A percentile compares a stretch with the other conserved stretches of the same genome.
These are phyloP conservation scores for Dissophora globulifera DNA, from an alignment of 192 early-diverging fungal species.

Conservation along the genomic window DNA sequence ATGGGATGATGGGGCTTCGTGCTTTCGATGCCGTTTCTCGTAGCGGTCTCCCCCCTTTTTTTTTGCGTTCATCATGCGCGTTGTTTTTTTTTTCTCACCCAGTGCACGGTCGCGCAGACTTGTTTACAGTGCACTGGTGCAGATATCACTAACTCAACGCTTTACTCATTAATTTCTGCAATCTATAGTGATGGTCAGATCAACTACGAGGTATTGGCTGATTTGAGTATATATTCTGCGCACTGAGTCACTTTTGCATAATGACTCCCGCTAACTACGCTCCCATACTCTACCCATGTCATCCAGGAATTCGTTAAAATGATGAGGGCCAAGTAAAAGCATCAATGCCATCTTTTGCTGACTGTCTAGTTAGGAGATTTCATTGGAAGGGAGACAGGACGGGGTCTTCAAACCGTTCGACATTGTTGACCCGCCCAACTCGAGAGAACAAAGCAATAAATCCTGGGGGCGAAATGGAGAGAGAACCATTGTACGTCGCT, in stretches of 20 bases:
- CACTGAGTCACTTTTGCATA: too few relatives aligned
- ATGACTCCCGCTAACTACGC: neutral
- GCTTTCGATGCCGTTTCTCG: too few relatives aligned
- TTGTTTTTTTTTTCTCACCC: too few relatives aligned
- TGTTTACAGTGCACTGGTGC: too few relatives aligned
- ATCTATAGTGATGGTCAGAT: slow-evolving; percentile 47
- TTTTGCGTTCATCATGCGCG: too few relatives aligned
- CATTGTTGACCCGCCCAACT: too few relatives aligned
- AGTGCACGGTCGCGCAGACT: too few relatives aligned
- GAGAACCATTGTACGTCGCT: neutral
- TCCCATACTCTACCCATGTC: neutral
- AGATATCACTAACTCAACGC: neutral
- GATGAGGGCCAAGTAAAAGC: slow-evolving; percentile 58
- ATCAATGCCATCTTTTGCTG: neutral
- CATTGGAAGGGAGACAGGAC: neutral
- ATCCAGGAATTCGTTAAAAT: slow-evolving; percentile 77
- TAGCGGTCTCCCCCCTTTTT: too few relatives aligned
- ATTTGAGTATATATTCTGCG: too few relatives aligned
- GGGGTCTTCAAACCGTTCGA: too few relatives aligned
- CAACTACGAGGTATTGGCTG: slow-evolving; percentile 39
- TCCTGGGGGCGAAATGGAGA: neutral
- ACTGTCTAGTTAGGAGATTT: slow-evolving; percentile 7
- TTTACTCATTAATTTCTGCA: neutral
- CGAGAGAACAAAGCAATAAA: neutral
- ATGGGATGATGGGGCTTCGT: too few relatives aligned